phyloP scores from a whole-genome alignment of 306 rosid genomes.

The Elaeagnus macrophylla region DNA sequence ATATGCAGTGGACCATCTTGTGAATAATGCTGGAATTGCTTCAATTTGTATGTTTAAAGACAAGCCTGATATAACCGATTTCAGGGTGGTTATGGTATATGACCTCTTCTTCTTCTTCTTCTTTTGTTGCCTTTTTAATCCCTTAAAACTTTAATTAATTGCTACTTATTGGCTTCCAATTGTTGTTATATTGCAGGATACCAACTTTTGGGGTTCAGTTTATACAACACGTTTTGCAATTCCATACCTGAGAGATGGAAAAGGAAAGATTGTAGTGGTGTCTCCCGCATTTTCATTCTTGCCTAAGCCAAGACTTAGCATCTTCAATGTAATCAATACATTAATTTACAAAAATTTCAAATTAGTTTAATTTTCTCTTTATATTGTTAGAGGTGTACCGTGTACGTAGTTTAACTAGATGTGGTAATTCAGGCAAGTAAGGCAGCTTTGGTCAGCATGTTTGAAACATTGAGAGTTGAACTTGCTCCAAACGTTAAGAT shows the following conservation, averaged over 20 bases:
- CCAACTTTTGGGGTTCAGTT: slow-evolving; percentile 74
- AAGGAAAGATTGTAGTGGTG: slow-evolving; percentile 55
- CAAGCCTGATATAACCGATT: slow-evolving; percentile 29
- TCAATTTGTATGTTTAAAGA: slow-evolving; percentile 40
- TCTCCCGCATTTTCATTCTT: slow-evolving; percentile 58
- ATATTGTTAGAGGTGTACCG: too few species aligned
- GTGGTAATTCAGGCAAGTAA: slow-evolving; percentile 46
- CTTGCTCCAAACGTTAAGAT: slow-evolving; percentile 38
- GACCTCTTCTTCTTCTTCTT: not conserved
- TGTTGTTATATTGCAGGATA: too few species aligned
- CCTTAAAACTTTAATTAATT: not conserved
- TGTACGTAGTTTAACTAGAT: too few species aligned
- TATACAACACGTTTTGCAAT: slow-evolving; percentile 43
- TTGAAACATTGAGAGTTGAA: slow-evolving; percentile 52
- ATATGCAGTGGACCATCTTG: slow-evolving; percentile 67
- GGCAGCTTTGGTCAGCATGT: slow-evolving; percentile 43
- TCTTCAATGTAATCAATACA: slow-evolving; percentile 33
- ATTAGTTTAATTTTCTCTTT: not conserved
- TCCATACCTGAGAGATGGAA: slow-evolving; percentile 38
- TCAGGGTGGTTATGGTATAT: slow-evolving; percentile 53
- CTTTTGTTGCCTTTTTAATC: not conserved
- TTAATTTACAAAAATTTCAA: not conserved
- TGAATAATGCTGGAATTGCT: slow-evolving; percentile 55
- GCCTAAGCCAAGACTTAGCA: slow-evolving; percentile 44
- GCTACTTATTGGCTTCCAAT: not conserved